phyloP scores from a whole-genome alignment of 768 basidiomycete species.

The Leccinum truebloodii region DNA sequence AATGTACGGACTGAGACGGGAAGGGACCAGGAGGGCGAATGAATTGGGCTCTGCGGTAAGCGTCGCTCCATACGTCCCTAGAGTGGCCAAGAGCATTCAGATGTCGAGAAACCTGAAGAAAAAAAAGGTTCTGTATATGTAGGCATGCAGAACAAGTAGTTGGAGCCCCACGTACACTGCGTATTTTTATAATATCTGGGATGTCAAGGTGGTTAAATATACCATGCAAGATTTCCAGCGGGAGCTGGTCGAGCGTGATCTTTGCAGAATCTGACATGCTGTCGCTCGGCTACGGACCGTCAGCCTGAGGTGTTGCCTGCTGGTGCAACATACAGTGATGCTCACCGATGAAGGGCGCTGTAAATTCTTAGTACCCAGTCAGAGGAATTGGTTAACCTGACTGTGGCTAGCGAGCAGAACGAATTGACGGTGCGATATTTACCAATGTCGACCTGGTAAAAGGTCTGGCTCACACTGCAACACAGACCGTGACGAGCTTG shows the following conservation, averaged over 20 bases:
- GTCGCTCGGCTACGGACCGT: no score
- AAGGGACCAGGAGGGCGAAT: constrained; percentile 22
- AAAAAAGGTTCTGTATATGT: not conserved
- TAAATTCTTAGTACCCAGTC: no score
- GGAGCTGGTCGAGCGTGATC: constrained; percentile 11
- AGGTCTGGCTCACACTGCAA: no score
- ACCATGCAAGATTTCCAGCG: constrained; percentile 10
- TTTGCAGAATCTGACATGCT: not conserved
- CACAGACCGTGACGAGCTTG: no score
- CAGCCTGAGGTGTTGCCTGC: no score
- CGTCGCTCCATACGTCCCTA: constrained; percentile 19
- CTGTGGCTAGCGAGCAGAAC: no score
- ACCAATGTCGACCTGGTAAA: no score
- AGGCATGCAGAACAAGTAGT: not conserved
- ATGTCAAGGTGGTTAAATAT: constrained; percentile 18
- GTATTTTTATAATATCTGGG: constrained; percentile 18
- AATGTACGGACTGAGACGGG: constrained; percentile 10
- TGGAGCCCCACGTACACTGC: constrained; percentile 14
- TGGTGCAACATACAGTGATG: no score
- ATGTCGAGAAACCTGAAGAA: constrained; percentile 12
- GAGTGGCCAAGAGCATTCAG: constrained; percentile 6
- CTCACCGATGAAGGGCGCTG: no score
- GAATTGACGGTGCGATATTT: no score
- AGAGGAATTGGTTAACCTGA: no score
- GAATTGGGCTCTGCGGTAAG: constrained; percentile 15